Base-by-base conservation (phyloP, 2,329 filamentous ascomycete genomes). In the Juglanconis sp. region DNA sequence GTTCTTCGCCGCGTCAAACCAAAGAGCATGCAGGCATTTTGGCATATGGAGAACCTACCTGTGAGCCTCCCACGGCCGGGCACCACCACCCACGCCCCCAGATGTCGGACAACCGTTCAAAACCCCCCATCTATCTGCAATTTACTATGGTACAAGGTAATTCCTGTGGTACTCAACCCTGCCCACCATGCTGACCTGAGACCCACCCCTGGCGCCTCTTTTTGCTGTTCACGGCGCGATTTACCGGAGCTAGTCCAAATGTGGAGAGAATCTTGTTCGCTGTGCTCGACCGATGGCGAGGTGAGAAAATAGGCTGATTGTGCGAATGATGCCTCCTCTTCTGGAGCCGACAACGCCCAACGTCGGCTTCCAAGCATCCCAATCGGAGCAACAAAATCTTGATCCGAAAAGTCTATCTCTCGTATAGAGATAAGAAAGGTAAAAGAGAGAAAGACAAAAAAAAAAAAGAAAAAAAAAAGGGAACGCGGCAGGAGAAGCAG, bases 211-310 rank as follows among this genome's bases (percentile, higher is more conserved):
- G 61, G 34, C 24, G 24, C 40, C 44, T 17, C 13, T 24, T 54
- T 48, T 40, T 59, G 54, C 48, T 60, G 53, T 44, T 24, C 53
- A 53, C 58, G 61, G 61, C 51, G 50, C 61, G 58, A 52, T 57
- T 51, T 57, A 53, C 61, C 61, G 58, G 58, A 35, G 38, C 61
- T 63, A 63, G 36, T 46, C 58, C 51, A 11, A 53, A 63, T 46
- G 11, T 30, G 55, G 61, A 35, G 54, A 38, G 30, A 9, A 30
- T 55, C 42, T 44, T 53, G 46, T 42, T 50, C 46, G n/a, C 55
- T 10, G 47, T 44, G 10, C 53, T 51, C 61, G 54, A 58, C 53
- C 61, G 47, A 31, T 7, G 55, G 51, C 32, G 46, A 63, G 50
- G 54, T 53, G 32, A 40, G 47, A 13, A 38, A 53, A 55, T 36